A percentile compares a stretch with the other conserved stretches of the same genome.
Evolutionary conservation across 2,329 filamentous ascomycete genomes (phyloP).

Genomic region (Cladophialophora bantiana): DNA sequence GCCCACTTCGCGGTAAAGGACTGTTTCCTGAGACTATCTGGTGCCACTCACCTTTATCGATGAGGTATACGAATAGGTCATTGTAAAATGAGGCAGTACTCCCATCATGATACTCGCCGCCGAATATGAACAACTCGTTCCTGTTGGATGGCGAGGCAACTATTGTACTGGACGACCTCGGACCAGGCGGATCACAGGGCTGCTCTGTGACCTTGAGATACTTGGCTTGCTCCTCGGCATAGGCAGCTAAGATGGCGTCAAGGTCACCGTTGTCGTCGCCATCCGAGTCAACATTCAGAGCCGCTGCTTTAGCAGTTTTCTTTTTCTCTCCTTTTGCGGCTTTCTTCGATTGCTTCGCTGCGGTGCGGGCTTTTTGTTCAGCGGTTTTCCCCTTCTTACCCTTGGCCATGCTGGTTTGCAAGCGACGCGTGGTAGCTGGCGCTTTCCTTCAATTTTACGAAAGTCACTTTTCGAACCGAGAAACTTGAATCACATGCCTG

Average conservation of each 20-base stretch:
- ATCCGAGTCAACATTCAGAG: conserved; percentile 72
- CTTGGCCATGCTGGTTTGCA: conserved; percentile 48
- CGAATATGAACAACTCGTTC: conserved; percentile 89
- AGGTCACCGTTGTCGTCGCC: conserved; percentile 93
- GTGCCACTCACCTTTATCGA: conserved; percentile 88
- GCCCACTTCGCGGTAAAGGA: conserved; percentile 86
- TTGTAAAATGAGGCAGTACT: conserved; percentile 76
- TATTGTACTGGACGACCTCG: conserved; percentile 80
- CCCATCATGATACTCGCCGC: conserved; percentile 95
- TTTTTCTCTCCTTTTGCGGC: conserved; percentile 77
- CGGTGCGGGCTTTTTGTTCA: conserved; percentile 59
- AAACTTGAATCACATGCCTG: conserved; percentile 14
- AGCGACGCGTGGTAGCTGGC: background rate
- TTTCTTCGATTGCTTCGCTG: conserved; percentile 72
- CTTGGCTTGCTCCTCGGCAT: conserved; percentile 88
- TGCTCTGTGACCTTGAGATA: conserved; percentile 93
- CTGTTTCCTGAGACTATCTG: conserved; percentile 89
- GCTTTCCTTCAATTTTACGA: no score
- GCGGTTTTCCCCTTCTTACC: conserved; percentile 65
- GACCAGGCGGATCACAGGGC: conserved; percentile 73
- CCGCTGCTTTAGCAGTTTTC: conserved; percentile 81
- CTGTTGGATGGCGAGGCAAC: conserved; percentile 84
- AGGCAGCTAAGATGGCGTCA: conserved; percentile 90
- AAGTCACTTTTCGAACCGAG: no score
- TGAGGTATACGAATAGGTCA: conserved; percentile 72